Conservation (phyloP, 1,284 basidiomycete genomes). For the Trametes hirsuta region DNA sequence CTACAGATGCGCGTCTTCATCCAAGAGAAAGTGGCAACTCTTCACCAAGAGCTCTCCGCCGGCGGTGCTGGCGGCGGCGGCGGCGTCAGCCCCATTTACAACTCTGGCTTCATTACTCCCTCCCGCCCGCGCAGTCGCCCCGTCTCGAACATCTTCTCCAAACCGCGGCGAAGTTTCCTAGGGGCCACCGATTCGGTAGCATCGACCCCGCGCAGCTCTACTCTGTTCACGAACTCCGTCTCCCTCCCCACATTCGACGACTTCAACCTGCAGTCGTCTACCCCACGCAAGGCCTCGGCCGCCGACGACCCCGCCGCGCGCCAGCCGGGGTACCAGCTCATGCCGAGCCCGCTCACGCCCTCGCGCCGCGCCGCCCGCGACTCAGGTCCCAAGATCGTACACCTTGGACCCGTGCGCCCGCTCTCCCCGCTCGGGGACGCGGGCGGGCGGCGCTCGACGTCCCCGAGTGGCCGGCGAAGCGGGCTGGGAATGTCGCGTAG, state of each 20-base stretch:
- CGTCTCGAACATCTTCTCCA: conserved; percentile 48
- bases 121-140: conserved; percentile 40
- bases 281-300: conserved; percentile 28
- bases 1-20: conserved; percentile 67
- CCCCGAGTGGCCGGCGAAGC: conserved; percentile 22
- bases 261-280: conserved; percentile 26
- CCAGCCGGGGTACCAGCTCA: conserved; percentile 48
- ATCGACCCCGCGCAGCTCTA: conserved; percentile 57
- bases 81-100: conserved; percentile 11
- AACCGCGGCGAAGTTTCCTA: conserved; percentile 46
- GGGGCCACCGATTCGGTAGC: conserved; percentile 34
- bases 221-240: conserved; percentile 40
- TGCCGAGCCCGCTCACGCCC: conserved; percentile 38
- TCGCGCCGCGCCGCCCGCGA: conserved; percentile 39
- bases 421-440: conserved; percentile 36
- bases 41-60: conserved; percentile 51
- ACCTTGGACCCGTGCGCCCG: conserved; percentile 58
- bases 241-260: conserved; percentile 33
- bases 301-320: conserved; percentile 29
- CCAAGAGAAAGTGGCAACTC: conserved; percentile 57
- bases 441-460: conserved; percentile 25
- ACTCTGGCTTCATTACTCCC: conserved; percentile 24
- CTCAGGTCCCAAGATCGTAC: conserved; percentile 55
- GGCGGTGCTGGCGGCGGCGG: conserved; percentile 1
- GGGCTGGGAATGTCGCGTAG: conserved; percentile 18